phyloP scores from a whole-genome alignment of 1,284 basidiomycete species.

The Sanghuangporus weigelae region DNA sequence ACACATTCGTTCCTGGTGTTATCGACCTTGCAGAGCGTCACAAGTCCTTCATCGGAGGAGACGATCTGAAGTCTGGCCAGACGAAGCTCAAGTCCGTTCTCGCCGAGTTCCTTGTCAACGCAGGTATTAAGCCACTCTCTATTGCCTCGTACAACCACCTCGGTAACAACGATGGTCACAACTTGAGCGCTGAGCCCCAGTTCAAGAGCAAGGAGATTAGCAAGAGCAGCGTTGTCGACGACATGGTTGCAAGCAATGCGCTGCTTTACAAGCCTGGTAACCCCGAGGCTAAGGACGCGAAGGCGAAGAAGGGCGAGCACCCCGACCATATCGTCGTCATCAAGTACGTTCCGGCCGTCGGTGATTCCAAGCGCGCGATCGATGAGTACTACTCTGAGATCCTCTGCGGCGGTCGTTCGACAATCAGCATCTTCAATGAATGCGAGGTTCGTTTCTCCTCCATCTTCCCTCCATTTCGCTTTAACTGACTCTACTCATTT shows the following conservation, averaged over 20 bases:
- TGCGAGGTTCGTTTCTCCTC: slow-evolving; percentile 58
- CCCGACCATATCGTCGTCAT: slow-evolving; percentile 97
- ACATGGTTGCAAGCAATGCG: slow-evolving; percentile 92
- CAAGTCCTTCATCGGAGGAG: slow-evolving; percentile 93
- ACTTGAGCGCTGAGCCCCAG: slow-evolving; percentile 88
- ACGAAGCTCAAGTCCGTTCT: slow-evolving; percentile 95
- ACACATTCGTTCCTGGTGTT: slow-evolving; percentile 97
- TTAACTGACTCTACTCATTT: slow-evolving; percentile 21
- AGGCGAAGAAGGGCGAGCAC: slow-evolving; percentile 82
- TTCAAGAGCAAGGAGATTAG: slow-evolving; percentile 98
- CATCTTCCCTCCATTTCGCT: neutral
- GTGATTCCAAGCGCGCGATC: slow-evolving; percentile 96
- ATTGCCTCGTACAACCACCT: slow-evolving; percentile 99
- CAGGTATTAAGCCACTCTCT: slow-evolving; percentile 96
- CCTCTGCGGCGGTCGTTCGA: slow-evolving; percentile 76
- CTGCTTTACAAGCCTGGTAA: slow-evolving; percentile 82
- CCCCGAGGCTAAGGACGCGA: slow-evolving; percentile 49
- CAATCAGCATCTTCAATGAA: slow-evolving; percentile 93
- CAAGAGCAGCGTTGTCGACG: slow-evolving; percentile 96
- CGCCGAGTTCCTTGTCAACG: slow-evolving; percentile 98
- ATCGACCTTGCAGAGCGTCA: slow-evolving; percentile 89
- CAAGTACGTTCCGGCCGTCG: slow-evolving; percentile 91
- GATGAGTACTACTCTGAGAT: slow-evolving; percentile 99
- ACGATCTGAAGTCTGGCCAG: slow-evolving; percentile 95
- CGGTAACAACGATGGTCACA: slow-evolving; percentile 96